Base-by-base conservation (phyloP, 2,329 filamentous ascomycete species). In the Colletotrichum endophyticum region DNA sequence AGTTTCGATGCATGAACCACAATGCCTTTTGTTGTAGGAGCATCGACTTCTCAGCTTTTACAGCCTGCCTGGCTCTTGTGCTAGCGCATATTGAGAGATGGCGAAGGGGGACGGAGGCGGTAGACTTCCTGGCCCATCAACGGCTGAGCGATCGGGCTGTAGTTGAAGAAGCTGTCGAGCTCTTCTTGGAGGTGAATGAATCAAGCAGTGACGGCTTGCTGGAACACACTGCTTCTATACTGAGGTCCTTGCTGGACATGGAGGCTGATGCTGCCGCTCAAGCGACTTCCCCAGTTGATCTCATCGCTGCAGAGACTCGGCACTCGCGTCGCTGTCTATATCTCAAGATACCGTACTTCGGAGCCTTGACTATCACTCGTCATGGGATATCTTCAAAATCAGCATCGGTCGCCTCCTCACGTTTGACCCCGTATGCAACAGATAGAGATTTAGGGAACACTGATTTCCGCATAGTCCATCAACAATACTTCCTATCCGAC, bases 41-140 rank as follows among this genome's bases (percentile, higher is more conserved):
- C 2, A 78, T 83, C 15, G 84, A 87, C 75, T 87, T 86, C 75
- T 78, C 84, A 12, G 84, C 84, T 2, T 80, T 87, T 7, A 77
- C 84, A 77, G 84, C 85, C 6, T 81, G 80, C 8, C 82, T 85
- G 79, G 84, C 85, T 6, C 79, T 87, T 4, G 36, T 85, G 6
- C 78, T 87, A 9, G 83, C 83, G 13, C 83, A 87, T 63, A 75
- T 87, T 13, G 81, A 84, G 71, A 76, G 30, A 64, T 39, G 28
- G 36, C 27, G 4, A 36, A 6, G 15, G 25, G 25, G 25, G 1
- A 8, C 32, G 3, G 63, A 73, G 5, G 64, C 64, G 6, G 79
- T 79, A 25, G 82, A 84, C 73, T 74, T 84, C 19, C 81, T 88
- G 0, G 81, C 80, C 8, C 85, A 88, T 74, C 86, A 87, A 72